Conservation (phyloP, 495 filamentous ascomycete genomes). For the Melanomma pulvis-pyrius region DNA sequence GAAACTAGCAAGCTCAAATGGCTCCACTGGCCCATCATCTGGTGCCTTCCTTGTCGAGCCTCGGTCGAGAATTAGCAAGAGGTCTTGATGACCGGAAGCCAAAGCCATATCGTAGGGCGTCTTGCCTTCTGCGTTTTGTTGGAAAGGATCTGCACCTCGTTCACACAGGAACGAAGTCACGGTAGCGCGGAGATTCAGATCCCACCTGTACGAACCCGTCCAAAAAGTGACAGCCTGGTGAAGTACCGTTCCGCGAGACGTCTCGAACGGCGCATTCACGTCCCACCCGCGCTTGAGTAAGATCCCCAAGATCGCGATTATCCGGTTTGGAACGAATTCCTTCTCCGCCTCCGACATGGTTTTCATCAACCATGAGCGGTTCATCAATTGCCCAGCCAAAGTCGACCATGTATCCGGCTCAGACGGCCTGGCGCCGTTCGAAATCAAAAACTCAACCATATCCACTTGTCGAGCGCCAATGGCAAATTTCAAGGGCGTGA, state of each 20-base stretch:
- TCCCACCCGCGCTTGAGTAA: slow-evolving; percentile 29
- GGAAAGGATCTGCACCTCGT: slow-evolving; percentile 26
- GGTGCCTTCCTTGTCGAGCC: slow-evolving; percentile 17
- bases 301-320: slow-evolving; percentile 25
- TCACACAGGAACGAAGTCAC: slow-evolving; percentile 26
- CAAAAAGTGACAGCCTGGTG: slow-evolving; percentile 35
- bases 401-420: slow-evolving; percentile 33
- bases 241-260: slow-evolving; percentile 27
- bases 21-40: slow-evolving; percentile 6
- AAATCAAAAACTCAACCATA: slow-evolving; percentile 35
- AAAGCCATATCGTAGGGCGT: slow-evolving; percentile 29
- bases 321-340: slow-evolving; percentile 21
- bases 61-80: slow-evolving; percentile 19
- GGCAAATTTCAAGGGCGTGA: slow-evolving; percentile 30
- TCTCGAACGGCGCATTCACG: slow-evolving; percentile 28
- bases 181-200: slow-evolving; percentile 26
- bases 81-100: slow-evolving; percentile 24
- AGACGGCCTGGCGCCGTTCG: slow-evolving; percentile 26
- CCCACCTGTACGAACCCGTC: slow-evolving; percentile 29
- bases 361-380: slow-evolving; percentile 34
- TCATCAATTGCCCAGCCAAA: slow-evolving; percentile 32
- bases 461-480: slow-evolving; percentile 36
- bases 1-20: slow-evolving; percentile 18
- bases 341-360: slow-evolving; percentile 32
- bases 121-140: slow-evolving; percentile 25